Conservation (phyloP, 352 stramenopile species). For the Pythium insidiosum region DNA sequence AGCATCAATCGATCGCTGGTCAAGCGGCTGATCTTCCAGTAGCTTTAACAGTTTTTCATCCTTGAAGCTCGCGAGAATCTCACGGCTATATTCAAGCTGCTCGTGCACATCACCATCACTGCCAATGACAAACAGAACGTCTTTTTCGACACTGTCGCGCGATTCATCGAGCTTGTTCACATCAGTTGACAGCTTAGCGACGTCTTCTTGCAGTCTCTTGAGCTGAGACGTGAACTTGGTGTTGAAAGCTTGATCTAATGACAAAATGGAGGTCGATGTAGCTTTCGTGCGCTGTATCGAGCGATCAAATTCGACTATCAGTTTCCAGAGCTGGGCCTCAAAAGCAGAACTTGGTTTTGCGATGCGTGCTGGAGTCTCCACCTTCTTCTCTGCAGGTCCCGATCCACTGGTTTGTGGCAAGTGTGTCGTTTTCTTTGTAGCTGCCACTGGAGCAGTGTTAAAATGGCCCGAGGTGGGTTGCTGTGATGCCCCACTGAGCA, state of each 20-base stretch:
- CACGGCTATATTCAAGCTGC: conserved; percentile 57
- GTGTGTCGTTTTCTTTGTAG: no score
- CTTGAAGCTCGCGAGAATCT: conserved; percentile 63
- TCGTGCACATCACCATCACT: conserved; percentile 72
- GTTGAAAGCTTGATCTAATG: conserved; percentile 25
- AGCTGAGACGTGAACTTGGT: conserved; percentile 11
- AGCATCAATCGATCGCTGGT: conserved; percentile 54
- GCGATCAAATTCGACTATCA: conserved; percentile 65
- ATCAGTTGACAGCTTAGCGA: conserved; percentile 32
- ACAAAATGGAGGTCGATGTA: conserved; percentile 25
- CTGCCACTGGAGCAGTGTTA: no score
- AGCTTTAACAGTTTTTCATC: conserved; percentile 50
- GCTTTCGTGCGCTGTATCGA: conserved; percentile 41
- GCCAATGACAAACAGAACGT: conserved; percentile 70
- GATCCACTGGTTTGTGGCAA: no score
- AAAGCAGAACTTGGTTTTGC: conserved; percentile 35
- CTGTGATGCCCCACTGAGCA: no score
- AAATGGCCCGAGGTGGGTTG: no score
- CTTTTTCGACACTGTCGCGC: conserved; percentile 56
- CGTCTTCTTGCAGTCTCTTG: conserved; percentile 23
- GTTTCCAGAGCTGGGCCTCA: conserved; percentile 60
- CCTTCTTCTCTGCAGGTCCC: no score
- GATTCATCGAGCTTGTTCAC: conserved; percentile 50
- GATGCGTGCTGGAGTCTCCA: no score
- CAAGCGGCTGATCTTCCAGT: conserved; percentile 60